Conservation (phyloP, 192 early-diverging fungal species). For the Mortierella hygrophila region DNA sequence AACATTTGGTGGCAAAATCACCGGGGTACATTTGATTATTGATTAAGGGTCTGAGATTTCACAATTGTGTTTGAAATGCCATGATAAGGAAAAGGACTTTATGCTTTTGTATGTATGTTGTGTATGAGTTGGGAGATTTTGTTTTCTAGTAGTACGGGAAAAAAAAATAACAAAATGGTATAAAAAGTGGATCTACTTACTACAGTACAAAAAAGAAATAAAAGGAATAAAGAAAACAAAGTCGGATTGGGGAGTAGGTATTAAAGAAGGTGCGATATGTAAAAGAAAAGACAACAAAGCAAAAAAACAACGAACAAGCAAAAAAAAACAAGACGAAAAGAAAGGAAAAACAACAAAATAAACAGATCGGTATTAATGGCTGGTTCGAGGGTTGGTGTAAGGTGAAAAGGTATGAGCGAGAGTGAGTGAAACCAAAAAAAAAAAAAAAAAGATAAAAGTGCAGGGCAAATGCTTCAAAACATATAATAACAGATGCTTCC, state of each 20-base stretch:
- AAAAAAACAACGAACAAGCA: constrained; percentile 10
- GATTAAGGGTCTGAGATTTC: no score
- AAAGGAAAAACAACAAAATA: background rate
- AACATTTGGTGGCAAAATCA: constrained; percentile 15
- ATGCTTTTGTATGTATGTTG: background rate
- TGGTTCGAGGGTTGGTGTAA: background rate
- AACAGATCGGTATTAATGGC: constrained; percentile 22
- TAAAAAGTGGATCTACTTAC: background rate
- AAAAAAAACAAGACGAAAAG: background rate
- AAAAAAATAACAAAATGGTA: constrained; percentile 11
- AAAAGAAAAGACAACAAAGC: constrained; percentile 5
- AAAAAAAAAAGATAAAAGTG: background rate
- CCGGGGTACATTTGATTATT: no score
- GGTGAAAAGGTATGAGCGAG: constrained; percentile 1
- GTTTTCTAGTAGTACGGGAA: constrained; percentile 11
- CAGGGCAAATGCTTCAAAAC: background rate
- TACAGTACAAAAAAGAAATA: constrained; percentile 5
- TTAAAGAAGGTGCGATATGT: constrained; percentile 6
- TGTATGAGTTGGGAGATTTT: background rate
- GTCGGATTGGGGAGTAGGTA: no score
- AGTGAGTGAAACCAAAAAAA: background rate
- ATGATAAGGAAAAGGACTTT: background rate
- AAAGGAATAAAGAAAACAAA: background rate
- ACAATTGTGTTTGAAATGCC: background rate
- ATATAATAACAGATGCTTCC: background rate